Evolutionary conservation across 257 asterid genomes (phyloP).

Genomic region (Solanum corneliomulleri): DNA sequence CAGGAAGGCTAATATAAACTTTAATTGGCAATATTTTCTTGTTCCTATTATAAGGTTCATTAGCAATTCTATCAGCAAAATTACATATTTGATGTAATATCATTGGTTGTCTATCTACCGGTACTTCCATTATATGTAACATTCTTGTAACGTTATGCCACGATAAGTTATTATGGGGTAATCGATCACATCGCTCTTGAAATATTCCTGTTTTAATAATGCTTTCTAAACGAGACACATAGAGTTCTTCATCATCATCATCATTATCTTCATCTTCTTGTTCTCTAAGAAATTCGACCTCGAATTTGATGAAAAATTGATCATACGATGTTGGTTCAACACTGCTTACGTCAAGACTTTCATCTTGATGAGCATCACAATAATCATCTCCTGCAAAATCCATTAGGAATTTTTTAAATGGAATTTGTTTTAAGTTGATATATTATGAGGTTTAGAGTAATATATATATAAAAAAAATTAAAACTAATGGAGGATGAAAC

Average conservation of each 20-base stretch:
- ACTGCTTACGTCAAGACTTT: neutral
- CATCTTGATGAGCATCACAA: neutral
- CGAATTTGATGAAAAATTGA: neutral
- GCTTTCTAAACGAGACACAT: neutral
- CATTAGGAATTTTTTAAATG: neutral
- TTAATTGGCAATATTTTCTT: conserved; percentile 1
- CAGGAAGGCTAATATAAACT: neutral
- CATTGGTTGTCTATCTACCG: neutral
- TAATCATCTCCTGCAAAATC: neutral
- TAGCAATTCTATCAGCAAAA: neutral
- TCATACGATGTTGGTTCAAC: neutral
- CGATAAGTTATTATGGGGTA: neutral
- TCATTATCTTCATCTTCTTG: neutral
- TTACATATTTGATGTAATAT: neutral
- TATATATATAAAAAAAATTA: no score
- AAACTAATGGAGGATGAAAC: neutral
- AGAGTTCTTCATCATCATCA: neutral
- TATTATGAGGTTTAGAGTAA: neutral
- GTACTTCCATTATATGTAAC: neutral
- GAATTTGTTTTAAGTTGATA: neutral
- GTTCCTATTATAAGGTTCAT: neutral
- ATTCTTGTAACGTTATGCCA: neutral
- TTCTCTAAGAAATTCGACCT: neutral
- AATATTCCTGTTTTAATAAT: neutral
- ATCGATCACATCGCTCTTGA: neutral